Percentiles rank a stretch among this genome's conserved stretches.
These are phyloP conservation scores for Rhizoctonia solani DNA, from an alignment of 1,284 basidiomycete genomes.

Conservation along the genomic window DNA sequence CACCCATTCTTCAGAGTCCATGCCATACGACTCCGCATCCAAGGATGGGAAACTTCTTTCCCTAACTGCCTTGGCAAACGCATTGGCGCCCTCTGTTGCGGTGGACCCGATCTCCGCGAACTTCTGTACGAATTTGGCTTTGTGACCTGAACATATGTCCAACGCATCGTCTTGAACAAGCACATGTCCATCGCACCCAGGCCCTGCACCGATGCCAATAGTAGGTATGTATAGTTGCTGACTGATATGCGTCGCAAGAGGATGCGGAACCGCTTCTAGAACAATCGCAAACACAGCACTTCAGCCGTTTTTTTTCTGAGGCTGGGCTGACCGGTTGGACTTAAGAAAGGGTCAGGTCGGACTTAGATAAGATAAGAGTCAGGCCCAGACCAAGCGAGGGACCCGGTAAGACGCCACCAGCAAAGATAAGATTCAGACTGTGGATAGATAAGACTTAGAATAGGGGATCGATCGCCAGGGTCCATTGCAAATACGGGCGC, in stretches of 20 bases:
- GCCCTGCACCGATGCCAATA: slow-evolving; percentile 95
- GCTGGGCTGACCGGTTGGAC: no score
- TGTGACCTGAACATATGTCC: slow-evolving; percentile 75
- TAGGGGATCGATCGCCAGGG: no score
- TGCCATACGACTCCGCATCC: slow-evolving; percentile 75
- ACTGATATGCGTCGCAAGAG: slow-evolving; percentile 76
- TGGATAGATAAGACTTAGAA: no score
- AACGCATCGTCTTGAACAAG: slow-evolving; percentile 92
- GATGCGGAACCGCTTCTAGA: slow-evolving; percentile 87
- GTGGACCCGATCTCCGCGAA: slow-evolving; percentile 73
- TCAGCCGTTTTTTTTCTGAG: no score
- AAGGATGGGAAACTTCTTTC: slow-evolving; percentile 73
- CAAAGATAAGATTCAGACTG: no score
- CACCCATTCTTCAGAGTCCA: slow-evolving; percentile 75
- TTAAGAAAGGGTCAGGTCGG: no score
- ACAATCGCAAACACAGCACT: slow-evolving; percentile 88
- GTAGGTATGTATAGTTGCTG: slow-evolving; percentile 71
- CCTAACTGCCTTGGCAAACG: slow-evolving; percentile 76
- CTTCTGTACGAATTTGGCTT: slow-evolving; percentile 83
- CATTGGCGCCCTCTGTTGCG: slow-evolving; percentile 65
- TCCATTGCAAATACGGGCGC: no score
- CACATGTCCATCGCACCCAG: slow-evolving; percentile 85
- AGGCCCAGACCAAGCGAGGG: no score
- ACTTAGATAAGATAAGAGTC: no score
- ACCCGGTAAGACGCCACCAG: no score